Conservation (phyloP, 2,329 filamentous ascomycete genomes). For the Colletotrichum sp. region DNA sequence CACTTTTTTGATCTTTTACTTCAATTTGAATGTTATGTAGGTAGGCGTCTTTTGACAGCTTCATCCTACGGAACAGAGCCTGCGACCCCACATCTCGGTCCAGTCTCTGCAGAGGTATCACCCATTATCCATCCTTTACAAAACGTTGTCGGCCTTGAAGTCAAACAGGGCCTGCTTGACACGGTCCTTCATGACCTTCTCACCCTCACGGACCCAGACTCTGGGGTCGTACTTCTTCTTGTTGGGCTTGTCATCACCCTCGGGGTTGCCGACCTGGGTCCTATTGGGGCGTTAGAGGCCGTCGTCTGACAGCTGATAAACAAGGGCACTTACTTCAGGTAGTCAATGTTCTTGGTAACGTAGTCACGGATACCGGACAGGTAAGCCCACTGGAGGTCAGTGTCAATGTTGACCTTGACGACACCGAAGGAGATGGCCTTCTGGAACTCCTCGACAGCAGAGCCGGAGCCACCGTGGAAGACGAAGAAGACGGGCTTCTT, state of each 20-base stretch:
- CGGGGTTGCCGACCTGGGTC: conserved; percentile 90
- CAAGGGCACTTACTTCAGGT: conserved; percentile 55
- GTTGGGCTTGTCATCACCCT: conserved; percentile 97
- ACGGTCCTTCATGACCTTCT: conserved; percentile 93
- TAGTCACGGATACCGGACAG: conserved; percentile 92
- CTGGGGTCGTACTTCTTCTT: conserved; percentile 91
- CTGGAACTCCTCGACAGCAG: conserved; percentile 86
- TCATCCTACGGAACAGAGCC: conserved; percentile 11
- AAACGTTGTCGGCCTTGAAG: conserved; percentile 84
- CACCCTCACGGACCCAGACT: conserved; percentile 95
- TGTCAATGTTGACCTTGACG: conserved; percentile 99
- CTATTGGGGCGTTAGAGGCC: conserved; percentile 32
- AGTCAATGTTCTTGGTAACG: conserved; percentile 93
- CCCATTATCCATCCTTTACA: conserved; percentile 57
- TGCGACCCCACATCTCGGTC: not conserved
- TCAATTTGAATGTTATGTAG: conserved; percentile 16
- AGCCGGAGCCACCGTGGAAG: conserved; percentile 98
- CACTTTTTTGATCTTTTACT: conserved; percentile 2
- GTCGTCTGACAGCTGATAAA: not conserved
- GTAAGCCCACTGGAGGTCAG: conserved; percentile 97
- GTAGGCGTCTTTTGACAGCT: conserved; percentile 3
- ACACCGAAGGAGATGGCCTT: conserved; percentile 92
- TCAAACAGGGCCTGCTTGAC: conserved; percentile 83
- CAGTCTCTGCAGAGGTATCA: conserved; percentile 17
- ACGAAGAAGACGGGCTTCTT: conserved; percentile 98